Evolutionary conservation across 495 filamentous ascomycete genomes (phyloP).

Genomic region (Xylaria palmicola): DNA sequence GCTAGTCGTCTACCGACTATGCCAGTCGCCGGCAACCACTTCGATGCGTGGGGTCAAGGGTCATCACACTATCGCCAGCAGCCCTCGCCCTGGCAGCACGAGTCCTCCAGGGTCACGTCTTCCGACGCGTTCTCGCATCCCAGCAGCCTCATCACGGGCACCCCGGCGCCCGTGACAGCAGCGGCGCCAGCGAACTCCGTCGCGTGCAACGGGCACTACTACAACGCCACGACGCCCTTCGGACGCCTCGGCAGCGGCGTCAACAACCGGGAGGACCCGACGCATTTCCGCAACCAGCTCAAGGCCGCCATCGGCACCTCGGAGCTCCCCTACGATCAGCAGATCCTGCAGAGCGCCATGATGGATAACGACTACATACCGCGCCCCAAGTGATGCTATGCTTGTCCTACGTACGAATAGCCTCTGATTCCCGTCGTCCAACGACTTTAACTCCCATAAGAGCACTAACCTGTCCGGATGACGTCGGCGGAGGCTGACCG

Average conservation of each 20-base stretch:
- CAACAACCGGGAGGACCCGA: conserved; percentile 22
- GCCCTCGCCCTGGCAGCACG: conserved; percentile 1
- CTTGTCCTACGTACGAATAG: background rate
- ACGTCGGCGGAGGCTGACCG: background rate
- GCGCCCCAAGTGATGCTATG: conserved; percentile 21
- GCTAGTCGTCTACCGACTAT: background rate
- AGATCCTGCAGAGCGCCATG: conserved; percentile 19
- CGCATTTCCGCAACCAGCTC: conserved; percentile 24
- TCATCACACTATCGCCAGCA: conserved; percentile 17
- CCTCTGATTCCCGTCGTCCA: background rate
- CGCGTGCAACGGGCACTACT: conserved; percentile 25
- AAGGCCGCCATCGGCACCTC: conserved; percentile 11
- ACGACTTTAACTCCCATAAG: background rate
- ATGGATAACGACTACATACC: conserved; percentile 20
- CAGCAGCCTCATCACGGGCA: conserved; percentile 36
- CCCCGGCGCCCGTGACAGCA: conserved; percentile 19
- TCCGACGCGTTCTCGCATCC: conserved; percentile 29
- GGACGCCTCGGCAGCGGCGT: conserved; percentile 19
- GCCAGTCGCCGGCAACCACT: conserved; percentile 14
- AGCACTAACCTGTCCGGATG: background rate
- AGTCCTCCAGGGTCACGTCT: conserved; percentile 12
- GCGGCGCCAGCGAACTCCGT: conserved; percentile 15
- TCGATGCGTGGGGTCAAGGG: conserved; percentile 9
- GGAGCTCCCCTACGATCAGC: conserved; percentile 20
- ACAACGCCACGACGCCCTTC: conserved; percentile 23